A percentile compares a stretch with the other conserved stretches of the same genome.
Evolutionary conservation across 108 stramenopile genomes (phyloP).

Genomic region (Conticribra guillardii): DNA sequence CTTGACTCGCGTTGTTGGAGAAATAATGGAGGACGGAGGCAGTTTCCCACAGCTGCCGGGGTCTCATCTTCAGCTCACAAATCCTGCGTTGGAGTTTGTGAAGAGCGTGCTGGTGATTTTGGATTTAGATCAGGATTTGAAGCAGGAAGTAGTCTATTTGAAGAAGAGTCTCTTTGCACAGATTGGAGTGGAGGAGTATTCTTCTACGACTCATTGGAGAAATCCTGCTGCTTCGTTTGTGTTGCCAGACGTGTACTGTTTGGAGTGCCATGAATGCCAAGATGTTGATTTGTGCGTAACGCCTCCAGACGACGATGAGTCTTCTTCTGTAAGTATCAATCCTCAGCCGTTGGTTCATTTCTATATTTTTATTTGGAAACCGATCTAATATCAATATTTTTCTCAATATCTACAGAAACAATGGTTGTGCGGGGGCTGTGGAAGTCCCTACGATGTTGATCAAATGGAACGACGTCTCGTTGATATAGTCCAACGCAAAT

Average conservation of each 20-base stretch:
- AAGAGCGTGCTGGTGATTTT: slow-evolving; percentile 89
- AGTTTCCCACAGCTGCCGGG: slow-evolving; percentile 70
- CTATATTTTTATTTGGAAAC: neutral
- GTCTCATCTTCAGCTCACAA: slow-evolving; percentile 56
- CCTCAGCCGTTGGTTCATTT: neutral
- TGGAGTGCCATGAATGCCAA: slow-evolving; percentile 88
- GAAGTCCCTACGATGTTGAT: slow-evolving; percentile 75
- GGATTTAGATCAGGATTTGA: slow-evolving; percentile 82
- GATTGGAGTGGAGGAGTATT: slow-evolving; percentile 95
- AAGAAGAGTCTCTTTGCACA: slow-evolving; percentile 91
- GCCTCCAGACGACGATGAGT: slow-evolving; percentile 66
- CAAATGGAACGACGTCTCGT: slow-evolving; percentile 88
- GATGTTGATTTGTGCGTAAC: slow-evolving; percentile 93
- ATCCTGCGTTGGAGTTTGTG: slow-evolving; percentile 95
- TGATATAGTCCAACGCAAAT: slow-evolving; percentile 68
- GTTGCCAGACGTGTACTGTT: slow-evolving; percentile 94
- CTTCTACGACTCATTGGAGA: slow-evolving; percentile 76
- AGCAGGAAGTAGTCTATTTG: slow-evolving; percentile 81
- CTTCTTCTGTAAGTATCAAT: slow-evolving; percentile 27
- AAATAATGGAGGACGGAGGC: slow-evolving; percentile 73
- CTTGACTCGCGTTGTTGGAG: slow-evolving; percentile 79
- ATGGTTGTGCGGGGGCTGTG: slow-evolving; percentile 93
- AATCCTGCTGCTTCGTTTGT: slow-evolving; percentile 91
- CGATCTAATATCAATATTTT: too few relatives aligned
- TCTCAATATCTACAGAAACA: too few relatives aligned